Evolutionary conservation across 306 rosid genomes (phyloP), one percentile per base, ranked within the genome.

Genomic region (Astragalus membranaceus): DNA sequence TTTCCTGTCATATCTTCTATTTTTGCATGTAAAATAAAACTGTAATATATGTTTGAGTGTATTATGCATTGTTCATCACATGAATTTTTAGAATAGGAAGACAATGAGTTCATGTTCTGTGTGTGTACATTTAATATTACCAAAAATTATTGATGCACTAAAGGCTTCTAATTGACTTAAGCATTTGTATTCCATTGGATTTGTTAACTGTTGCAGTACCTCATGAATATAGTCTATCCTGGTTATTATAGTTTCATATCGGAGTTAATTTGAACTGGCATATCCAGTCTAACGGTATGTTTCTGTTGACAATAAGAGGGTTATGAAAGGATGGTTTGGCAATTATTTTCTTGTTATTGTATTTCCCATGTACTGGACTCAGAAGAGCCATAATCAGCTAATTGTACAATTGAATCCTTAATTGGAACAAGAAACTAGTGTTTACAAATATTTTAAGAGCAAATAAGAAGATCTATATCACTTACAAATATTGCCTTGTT

Each of bases 301-400:
- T 53, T 52, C 41, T 50, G 64, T 65, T 59, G 39, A 44, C 35
- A 29, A n/a, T 8, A 46, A 48, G 30, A 15, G 42, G 47, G 7
- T 39, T 79, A 49, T 61, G 33, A 52, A 26, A 16, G 56, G 73
- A 61, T 62, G 55, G 43, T 43, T 50, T 69, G 67, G 6, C 42
- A 13, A 16, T 72, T 71, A 29, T 72, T 66, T 78, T 54, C 29
- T 11, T 65, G 33, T 72, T 71, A 30, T 54, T 77, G 16, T 53
- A 48, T 39, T 78, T 51, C 8, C 47, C 47, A 7, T 46, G n/a
- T 29, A 55, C 52, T 15, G 39, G 51, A 46, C 53, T 47, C 60
- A 57, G 67, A 69, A 35, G 35, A 48, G 49, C 58, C 15, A 55
- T 63, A 26, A 56, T 69, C 30, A 5, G 75, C 64, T 63, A 52